Conservation (phyloP, 495 filamentous ascomycete species). For the Penicillium goetzii region DNA sequence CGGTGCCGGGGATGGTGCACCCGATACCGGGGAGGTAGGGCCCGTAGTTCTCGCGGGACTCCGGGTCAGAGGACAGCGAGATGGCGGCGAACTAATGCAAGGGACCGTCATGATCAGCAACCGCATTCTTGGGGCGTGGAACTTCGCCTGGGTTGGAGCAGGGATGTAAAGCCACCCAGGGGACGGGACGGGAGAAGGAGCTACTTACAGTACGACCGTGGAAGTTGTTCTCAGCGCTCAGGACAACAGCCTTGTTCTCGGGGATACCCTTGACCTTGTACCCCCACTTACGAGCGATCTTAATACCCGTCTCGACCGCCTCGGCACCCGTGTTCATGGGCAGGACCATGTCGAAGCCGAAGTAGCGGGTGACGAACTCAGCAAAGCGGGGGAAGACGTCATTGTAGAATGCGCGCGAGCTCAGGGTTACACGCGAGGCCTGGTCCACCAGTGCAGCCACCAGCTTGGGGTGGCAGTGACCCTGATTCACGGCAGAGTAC, state of each 20-base stretch:
- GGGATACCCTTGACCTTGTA: conserved; percentile 96
- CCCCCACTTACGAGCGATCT: conserved; percentile 98
- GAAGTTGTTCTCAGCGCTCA: conserved; percentile 90
- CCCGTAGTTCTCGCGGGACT: conserved; percentile 95
- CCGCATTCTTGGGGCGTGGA: not conserved
- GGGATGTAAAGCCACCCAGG: not conserved
- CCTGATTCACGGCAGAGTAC: conserved; percentile 98
- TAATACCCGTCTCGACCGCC: conserved; percentile 97
- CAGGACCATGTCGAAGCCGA: conserved; percentile 98
- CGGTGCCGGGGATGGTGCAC: conserved; percentile 74
- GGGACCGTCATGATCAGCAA: conserved; percentile 22
- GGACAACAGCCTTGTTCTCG: conserved; percentile 78
- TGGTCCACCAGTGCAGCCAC: conserved; percentile 89
- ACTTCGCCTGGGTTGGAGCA: not conserved
- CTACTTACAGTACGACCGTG: conserved; percentile 86
- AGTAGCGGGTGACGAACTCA: conserved; percentile 82
- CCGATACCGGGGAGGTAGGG: conserved; percentile 91
- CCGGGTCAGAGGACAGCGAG: conserved; percentile 90
- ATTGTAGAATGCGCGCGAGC: conserved; percentile 96
- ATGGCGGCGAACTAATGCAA: conserved; percentile 84
- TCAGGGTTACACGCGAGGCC: conserved; percentile 86
- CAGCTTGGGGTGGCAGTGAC: conserved; percentile 96
- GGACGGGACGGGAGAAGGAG: not conserved
- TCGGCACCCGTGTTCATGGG: conserved; percentile 99
- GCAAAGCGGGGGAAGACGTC: conserved; percentile 98